Base-by-base conservation (phyloP, 495 filamentous ascomycete species). In the Tuber borchii region DNA sequence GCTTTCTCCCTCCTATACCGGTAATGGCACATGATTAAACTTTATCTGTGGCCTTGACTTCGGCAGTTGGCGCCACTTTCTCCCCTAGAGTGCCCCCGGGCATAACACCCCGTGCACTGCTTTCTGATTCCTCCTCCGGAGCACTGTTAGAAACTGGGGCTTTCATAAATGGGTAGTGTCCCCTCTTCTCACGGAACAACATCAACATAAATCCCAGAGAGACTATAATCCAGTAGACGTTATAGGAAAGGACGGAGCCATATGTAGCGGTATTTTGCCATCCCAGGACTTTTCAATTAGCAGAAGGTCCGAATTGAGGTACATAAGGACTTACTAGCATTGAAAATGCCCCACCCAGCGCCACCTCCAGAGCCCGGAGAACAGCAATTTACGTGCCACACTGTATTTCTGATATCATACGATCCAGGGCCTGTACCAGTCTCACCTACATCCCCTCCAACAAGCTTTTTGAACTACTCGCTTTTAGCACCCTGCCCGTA, bases 351-450 rank as follows among this genome's bases (percentile, higher is more conserved):
- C 94, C 94, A 97, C 39, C 93, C 93, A 69, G 89, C 89, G 26
- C 92, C 93, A 45, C 92, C 92, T 72, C 90, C 89, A 22, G 91
- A 70, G 34, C 86, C 83, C 0, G 93, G 90, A 73, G 88, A 94
- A 83, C 93, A 96, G 86, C 92, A 97, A 80, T 97, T 96, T 71
- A 97, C 89, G 81, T 97, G 94, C 94, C 94, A 97, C 4, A 97
- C 93, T 70, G 89, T 94, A 78, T 90, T 85, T 42, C 87, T 86
- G 78, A 97, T 95, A 82, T 97, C 90, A 84, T 97, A 97, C 0
- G 93, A 95, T 6, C 94, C 94, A 0, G 94, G 87, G 0, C 94
- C 94, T 16, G 88, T 83, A 3, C 94, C 94, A 1, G 88, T 85
- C 82, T 96, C 94, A 0, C 88, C 86, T 3, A 89, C 89, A 83